Conservation (phyloP, 2,329 filamentous ascomycete genomes). For the Beauveria bassiana region DNA sequence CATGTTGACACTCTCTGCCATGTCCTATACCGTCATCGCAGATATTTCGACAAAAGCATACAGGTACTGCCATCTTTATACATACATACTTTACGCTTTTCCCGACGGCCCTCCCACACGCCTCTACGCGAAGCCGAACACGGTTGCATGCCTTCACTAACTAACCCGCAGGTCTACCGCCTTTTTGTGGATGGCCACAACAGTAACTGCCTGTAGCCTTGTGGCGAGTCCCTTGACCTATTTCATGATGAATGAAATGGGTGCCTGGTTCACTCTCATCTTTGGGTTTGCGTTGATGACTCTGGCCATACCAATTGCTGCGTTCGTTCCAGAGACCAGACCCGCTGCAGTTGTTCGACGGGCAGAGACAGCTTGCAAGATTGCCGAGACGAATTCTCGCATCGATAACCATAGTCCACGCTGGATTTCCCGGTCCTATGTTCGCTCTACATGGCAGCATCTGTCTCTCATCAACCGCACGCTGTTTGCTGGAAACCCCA, state of each 20-base stretch:
- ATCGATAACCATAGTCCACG: neutral
- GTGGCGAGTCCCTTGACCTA: slow-evolving; percentile 16
- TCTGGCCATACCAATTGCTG: slow-evolving; percentile 8
- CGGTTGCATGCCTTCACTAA: neutral
- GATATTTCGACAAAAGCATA: slow-evolving; percentile 5
- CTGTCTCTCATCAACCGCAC: neutral
- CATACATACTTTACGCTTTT: no score
- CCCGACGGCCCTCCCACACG: no score
- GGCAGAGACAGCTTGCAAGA: slow-evolving; percentile 4
- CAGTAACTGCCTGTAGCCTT: slow-evolving; percentile 12
- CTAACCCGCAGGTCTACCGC: slow-evolving; percentile 11
- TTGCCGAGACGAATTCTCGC: neutral
- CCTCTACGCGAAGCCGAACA: no score
- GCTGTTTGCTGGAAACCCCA: neutral
- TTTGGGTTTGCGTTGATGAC: slow-evolving; percentile 9
- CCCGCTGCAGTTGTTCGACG: neutral
- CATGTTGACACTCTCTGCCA: slow-evolving; percentile 13
- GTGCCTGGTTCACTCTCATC: slow-evolving; percentile 11
- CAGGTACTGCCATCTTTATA: neutral
- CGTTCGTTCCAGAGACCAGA: slow-evolving; percentile 14
- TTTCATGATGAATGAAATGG: slow-evolving; percentile 11
- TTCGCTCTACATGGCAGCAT: neutral
- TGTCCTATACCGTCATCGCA: slow-evolving; percentile 15
- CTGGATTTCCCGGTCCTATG: neutral
- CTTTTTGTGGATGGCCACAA: slow-evolving; percentile 15